A percentile compares a stretch with the other conserved stretches of the same genome.
phyloP scores from a whole-genome alignment of 2,329 filamentous ascomycete genomes.

The Calonectria honghensis region DNA sequence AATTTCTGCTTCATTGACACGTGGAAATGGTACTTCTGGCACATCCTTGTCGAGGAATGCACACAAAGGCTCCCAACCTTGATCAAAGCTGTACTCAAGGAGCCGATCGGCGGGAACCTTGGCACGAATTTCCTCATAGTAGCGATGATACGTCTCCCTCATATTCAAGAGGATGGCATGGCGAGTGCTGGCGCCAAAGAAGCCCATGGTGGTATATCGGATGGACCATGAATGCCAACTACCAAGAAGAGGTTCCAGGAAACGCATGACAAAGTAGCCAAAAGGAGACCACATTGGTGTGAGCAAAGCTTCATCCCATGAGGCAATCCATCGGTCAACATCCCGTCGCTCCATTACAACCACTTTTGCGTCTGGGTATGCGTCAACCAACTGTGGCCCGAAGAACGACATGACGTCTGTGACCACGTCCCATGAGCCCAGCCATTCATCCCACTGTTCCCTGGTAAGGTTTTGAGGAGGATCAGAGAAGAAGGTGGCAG shows the following conservation, averaged over 20 bases:
- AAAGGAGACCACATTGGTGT: background rate
- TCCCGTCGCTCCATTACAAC: background rate
- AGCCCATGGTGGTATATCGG: background rate
- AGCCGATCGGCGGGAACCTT: background rate
- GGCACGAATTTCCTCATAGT: background rate
- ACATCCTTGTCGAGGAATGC: background rate
- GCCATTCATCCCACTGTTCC: slow-evolving; percentile 2
- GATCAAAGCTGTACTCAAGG: background rate
- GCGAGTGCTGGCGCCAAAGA: background rate
- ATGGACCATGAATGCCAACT: background rate
- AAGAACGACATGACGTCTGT: background rate
- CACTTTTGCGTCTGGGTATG: background rate
- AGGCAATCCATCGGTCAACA: background rate
- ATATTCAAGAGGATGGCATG: background rate
- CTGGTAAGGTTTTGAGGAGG: background rate
- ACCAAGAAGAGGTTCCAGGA: background rate
- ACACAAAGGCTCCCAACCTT: background rate
- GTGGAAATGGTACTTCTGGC: background rate
- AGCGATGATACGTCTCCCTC: background rate
- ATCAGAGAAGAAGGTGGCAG: background rate
- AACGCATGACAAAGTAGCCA: background rate
- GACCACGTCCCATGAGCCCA: background rate
- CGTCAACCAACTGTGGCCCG: background rate
- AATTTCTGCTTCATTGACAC: background rate
- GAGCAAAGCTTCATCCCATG: background rate